These are phyloP conservation scores for Xanthoparmelia taractica DNA, from an alignment of 495 filamentous ascomycete genomes.

Conservation along the genomic window DNA sequence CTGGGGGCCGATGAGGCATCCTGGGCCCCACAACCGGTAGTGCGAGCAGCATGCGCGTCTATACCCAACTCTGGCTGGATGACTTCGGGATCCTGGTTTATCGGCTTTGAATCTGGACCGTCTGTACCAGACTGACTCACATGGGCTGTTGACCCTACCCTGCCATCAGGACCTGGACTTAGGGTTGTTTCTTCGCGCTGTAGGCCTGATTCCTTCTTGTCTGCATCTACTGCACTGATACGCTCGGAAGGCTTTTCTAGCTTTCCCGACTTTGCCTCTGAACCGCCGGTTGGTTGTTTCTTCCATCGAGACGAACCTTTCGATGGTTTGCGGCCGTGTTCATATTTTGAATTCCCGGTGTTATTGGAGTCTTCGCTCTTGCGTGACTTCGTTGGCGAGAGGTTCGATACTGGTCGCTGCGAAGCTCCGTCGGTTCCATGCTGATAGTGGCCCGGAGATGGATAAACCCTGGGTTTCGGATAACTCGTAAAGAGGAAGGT, in stretches of 20 bases:
- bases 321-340: background rate
- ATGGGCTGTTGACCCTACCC: background rate
- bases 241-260: background rate
- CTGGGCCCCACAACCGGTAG: background rate
- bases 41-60: background rate
- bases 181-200: background rate
- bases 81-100: background rate
- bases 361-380: background rate
- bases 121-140: background rate
- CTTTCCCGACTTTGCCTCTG: too few relatives aligned
- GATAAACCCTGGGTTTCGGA: background rate
- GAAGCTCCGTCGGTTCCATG: background rate
- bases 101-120: background rate
- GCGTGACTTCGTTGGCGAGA: slow-evolving; percentile 1
- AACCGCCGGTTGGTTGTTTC: background rate
- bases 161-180: background rate
- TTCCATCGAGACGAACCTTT: background rate
- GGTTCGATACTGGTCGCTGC: background rate
- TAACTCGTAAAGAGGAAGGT: background rate
- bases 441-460: background rate
- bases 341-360: background rate
- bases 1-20: background rate
- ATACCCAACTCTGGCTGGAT: background rate
- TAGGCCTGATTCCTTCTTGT: background rate
- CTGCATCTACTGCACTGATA: background rate